These are phyloP conservation scores for Paraphoma chrysanthemicola DNA, from an alignment of 2,329 filamentous ascomycete species.

Conservation along the genomic window DNA sequence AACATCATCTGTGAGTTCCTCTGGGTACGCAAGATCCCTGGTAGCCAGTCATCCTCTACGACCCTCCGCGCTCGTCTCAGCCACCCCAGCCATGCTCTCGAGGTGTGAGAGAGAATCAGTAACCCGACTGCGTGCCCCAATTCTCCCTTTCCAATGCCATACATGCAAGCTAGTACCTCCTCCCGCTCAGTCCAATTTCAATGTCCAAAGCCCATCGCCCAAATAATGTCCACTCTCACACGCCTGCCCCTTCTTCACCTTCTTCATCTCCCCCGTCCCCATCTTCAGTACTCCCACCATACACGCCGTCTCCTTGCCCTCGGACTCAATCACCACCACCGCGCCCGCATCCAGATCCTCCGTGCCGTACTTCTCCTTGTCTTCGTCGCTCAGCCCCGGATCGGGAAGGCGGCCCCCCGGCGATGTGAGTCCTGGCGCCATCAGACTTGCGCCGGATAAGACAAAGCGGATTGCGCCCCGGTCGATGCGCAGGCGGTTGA, in stretches of 20 bases:
- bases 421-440: conserved; percentile 92
- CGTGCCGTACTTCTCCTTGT: conserved; percentile 55
- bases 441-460: conserved; percentile 88
- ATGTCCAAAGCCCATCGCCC: conserved; percentile 90
- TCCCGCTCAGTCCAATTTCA: conserved; percentile 62
- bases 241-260: conserved; percentile 90
- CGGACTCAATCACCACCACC: conserved; percentile 86
- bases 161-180: background rate
- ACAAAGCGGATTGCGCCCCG: conserved; percentile 97
- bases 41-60: too few relatives aligned
- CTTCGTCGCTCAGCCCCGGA: conserved; percentile 42
- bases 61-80: background rate
- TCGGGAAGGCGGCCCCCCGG: conserved; percentile 80
- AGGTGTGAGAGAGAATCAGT: too few relatives aligned
- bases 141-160: background rate
- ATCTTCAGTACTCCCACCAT: conserved; percentile 84
- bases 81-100: background rate
- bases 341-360: conserved; percentile 80
- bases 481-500: conserved; percentile 88
- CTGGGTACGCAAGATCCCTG: too few relatives aligned
- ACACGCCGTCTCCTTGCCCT: conserved; percentile 92
- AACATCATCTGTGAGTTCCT: too few relatives aligned
- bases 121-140: too few relatives aligned
- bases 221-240: conserved; percentile 94
- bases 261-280: conserved; percentile 90